phyloP scores from a whole-genome alignment of 257 asterid genomes.

The Solanum arcanum region DNA sequence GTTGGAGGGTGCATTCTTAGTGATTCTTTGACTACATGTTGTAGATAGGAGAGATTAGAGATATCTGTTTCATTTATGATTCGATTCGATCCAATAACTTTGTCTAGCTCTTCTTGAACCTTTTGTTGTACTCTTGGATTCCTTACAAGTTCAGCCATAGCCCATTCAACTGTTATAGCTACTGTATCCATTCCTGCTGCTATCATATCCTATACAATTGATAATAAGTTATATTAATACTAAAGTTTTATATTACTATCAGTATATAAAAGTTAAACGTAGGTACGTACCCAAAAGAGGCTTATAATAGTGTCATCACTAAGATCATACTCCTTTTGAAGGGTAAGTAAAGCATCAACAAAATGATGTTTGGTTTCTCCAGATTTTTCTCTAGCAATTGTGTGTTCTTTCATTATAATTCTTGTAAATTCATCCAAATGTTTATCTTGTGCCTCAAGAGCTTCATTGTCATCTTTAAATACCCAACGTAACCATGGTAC shows the following conservation, averaged over 20 bases:
- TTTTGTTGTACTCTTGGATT: constrained; percentile 79
- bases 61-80: constrained; percentile 61
- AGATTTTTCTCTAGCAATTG: constrained; percentile 36
- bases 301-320: constrained; percentile 58
- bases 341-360: constrained; percentile 65
- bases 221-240: not conserved
- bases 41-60: constrained; percentile 56
- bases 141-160: constrained; percentile 60
- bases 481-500: constrained; percentile 55
- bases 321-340: constrained; percentile 59
- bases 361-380: constrained; percentile 74
- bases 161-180: constrained; percentile 75
- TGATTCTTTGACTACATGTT: constrained; percentile 56
- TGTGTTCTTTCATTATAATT: constrained; percentile 76
- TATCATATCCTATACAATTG: constrained; percentile 59
- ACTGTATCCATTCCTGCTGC: constrained; percentile 86
- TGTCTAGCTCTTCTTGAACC: constrained; percentile 64
- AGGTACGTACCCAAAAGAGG: constrained; percentile 62
- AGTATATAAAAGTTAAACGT: not conserved
- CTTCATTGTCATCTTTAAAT: constrained; percentile 36
- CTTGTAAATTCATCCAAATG: constrained; percentile 42
- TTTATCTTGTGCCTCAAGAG: constrained; percentile 29
- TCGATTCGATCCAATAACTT: constrained; percentile 43
- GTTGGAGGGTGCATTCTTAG: constrained; percentile 76
- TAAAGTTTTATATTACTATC: not conserved